Evolutionary conservation across 2,329 filamentous ascomycete genomes (phyloP), one percentile per base, ranked within the genome.

Genomic region (Talaromyces sp.): DNA sequence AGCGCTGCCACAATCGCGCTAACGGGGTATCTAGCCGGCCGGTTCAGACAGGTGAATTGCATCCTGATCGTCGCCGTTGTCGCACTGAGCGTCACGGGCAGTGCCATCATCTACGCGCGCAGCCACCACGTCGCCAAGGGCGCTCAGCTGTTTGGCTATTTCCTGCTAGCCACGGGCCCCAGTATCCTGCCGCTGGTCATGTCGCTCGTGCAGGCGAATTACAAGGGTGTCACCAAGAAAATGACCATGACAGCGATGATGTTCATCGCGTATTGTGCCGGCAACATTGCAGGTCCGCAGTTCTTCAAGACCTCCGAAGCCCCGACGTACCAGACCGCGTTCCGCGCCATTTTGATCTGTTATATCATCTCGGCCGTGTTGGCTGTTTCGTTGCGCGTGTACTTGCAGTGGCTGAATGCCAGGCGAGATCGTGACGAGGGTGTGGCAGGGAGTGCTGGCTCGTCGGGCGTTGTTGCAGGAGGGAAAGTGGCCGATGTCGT

Each of bases 201-300:
- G 62, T 79, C 76, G 11, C 39, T 61, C 9, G 59, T 61, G 3
- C 59, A 61, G 8, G 55, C 59, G 5, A 85, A 85, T 66, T 73
- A 84, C 15, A 81, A 80, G 0, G 82, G 83, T 0, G 83, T 80
- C 55, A 85, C 82, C 2, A 85, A 85, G 73, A 84, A 84, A 67
- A 79, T 82, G 65, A 70, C 83, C 5, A 83, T 80, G 0, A 78
- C 73, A 1, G 81, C 81, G 0, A 71, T 80, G 9, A 64, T 84
- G 15, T 84, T 84, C 58, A 81, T 78, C 1, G 82, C 80, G 1
- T 84, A 84, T 64, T 84, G 81, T 61, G 76, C 83, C 3, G 82
- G 81, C 1, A 82, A 83, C 69, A 84, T 84, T 55, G 80, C 84
- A 57, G 82, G 82, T 0, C 80, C 80, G 9, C 80, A 82, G 69